These are phyloP conservation scores for Monosporascus sp. DNA, from an alignment of 2,329 filamentous ascomycete species.

Conservation along the genomic window DNA sequence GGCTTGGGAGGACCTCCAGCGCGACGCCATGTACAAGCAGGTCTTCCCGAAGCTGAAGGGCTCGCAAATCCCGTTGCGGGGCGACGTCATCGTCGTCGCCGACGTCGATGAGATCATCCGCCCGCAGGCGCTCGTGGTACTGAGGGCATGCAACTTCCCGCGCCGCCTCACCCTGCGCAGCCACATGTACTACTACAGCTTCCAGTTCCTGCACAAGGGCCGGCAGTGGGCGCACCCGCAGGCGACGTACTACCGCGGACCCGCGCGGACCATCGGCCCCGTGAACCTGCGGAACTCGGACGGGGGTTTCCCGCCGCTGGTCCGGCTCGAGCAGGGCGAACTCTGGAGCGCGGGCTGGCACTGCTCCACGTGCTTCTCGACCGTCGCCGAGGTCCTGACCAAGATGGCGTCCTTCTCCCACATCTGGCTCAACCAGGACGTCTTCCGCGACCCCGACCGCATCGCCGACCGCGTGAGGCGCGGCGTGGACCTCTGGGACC, in stretches of 20 bases:
- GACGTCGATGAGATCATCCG: constrained; percentile 58
- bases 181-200: constrained; percentile 54
- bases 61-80: constrained; percentile 34
- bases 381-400: constrained; percentile 47
- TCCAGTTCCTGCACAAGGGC: constrained; percentile 45
- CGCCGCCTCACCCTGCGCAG: constrained; percentile 46
- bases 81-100: constrained; percentile 55
- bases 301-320: constrained; percentile 33
- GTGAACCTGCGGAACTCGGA: constrained; percentile 48
- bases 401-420: constrained; percentile 57
- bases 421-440: constrained; percentile 43
- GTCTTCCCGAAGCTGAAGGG: constrained; percentile 46
- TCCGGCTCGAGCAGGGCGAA: constrained; percentile 37
- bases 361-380: constrained; percentile 57
- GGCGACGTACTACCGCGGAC: constrained; percentile 45
- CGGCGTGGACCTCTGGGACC: constrained; percentile 52
- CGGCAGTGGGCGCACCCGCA: constrained; percentile 54
- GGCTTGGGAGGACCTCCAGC: constrained; percentile 45
- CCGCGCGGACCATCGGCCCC: constrained; percentile 43
- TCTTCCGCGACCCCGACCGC: constrained; percentile 40
- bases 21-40: constrained; percentile 53
- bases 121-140: constrained; percentile 42
- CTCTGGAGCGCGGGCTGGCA: constrained; percentile 54
- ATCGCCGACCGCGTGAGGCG: constrained; percentile 47
- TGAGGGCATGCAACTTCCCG: constrained; percentile 49